phyloP scores from a whole-genome alignment of 2,329 filamentous ascomycete genomes.

The Calonectria pseudoturangicola region DNA sequence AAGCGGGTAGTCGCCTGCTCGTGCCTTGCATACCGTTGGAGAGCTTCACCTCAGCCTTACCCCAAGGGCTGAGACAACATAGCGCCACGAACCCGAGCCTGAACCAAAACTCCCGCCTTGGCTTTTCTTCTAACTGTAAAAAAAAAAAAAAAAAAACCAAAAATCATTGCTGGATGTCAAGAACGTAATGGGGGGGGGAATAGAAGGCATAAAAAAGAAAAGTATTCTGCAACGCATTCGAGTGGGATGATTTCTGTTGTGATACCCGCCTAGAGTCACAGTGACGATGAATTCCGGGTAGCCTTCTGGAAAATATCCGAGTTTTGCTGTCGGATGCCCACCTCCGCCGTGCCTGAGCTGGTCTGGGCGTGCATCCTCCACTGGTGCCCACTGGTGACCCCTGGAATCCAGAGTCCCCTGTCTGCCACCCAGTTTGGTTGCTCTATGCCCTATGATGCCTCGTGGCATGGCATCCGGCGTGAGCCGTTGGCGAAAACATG shows the following conservation, averaged over 20 bases:
- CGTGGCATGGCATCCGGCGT: constrained; percentile 32
- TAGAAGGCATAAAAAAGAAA: neutral
- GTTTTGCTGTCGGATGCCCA: constrained; percentile 41
- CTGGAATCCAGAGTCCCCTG: constrained; percentile 47
- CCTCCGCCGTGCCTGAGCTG: constrained; percentile 45
- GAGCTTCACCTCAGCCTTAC: constrained; percentile 38
- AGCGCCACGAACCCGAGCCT: constrained; percentile 34
- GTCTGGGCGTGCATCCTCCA: constrained; percentile 32
- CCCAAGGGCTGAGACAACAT: constrained; percentile 42
- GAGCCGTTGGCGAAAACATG: constrained; percentile 27
- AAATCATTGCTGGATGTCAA: constrained; percentile 4
- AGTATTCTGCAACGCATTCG: constrained; percentile 26
- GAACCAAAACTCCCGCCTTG: constrained; percentile 24
- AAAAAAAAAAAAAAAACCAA: neutral
- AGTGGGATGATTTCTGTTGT: constrained; percentile 44
- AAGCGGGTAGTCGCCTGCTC: constrained; percentile 4
- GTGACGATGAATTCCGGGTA: constrained; percentile 45
- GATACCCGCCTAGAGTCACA: constrained; percentile 30
- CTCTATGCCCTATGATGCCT: constrained; percentile 34
- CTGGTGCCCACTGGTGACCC: constrained; percentile 48
- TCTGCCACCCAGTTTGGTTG: constrained; percentile 48
- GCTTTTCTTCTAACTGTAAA: neutral
- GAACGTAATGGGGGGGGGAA: constrained; percentile 25
- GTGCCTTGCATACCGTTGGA: constrained; percentile 43
- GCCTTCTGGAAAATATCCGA: constrained; percentile 44